Conservation (phyloP, 768 basidiomycete genomes). For the Xerocomellus dryophilus region DNA sequence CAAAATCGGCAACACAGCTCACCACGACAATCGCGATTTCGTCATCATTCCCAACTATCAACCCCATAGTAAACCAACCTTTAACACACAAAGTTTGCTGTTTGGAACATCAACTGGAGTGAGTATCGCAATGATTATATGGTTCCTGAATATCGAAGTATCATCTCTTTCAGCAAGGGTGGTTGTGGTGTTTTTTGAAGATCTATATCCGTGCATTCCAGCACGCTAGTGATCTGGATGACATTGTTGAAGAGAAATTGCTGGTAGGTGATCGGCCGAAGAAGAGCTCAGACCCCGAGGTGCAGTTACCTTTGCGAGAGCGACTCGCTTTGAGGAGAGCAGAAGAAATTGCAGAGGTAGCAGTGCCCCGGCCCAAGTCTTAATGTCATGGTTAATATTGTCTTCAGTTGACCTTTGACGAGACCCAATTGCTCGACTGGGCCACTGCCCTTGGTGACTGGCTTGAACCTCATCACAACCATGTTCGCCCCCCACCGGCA, state of each 20-base stretch:
- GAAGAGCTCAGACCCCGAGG: constrained; percentile 49
- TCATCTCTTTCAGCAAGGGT: constrained; percentile 49
- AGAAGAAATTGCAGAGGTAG: constrained; percentile 56
- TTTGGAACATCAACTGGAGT: constrained; percentile 65
- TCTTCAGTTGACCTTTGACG: constrained; percentile 63
- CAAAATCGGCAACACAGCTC: constrained; percentile 41
- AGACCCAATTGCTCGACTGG: constrained; percentile 56
- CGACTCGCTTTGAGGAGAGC: constrained; percentile 50
- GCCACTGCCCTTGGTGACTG: constrained; percentile 63
- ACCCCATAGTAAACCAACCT: constrained; percentile 46
- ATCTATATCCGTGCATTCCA: constrained; percentile 76
- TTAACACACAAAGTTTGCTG: constrained; percentile 67
- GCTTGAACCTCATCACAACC: constrained; percentile 74
- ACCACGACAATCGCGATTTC: constrained; percentile 87
- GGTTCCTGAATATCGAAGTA: not conserved
- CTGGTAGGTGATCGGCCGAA: constrained; percentile 79
- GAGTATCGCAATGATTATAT: constrained; percentile 26
- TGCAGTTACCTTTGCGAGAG: constrained; percentile 51
- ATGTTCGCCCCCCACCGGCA: constrained; percentile 66
- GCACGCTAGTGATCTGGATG: constrained; percentile 76
- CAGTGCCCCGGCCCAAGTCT: constrained; percentile 1
- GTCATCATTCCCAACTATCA: constrained; percentile 77
- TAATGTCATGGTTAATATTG: constrained; percentile 5
- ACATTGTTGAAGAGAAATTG: constrained; percentile 77
- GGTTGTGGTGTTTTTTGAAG: constrained; percentile 70